Base-by-base conservation (phyloP, 2,329 filamentous ascomycete species). In the Fusarium burgessii region DNA sequence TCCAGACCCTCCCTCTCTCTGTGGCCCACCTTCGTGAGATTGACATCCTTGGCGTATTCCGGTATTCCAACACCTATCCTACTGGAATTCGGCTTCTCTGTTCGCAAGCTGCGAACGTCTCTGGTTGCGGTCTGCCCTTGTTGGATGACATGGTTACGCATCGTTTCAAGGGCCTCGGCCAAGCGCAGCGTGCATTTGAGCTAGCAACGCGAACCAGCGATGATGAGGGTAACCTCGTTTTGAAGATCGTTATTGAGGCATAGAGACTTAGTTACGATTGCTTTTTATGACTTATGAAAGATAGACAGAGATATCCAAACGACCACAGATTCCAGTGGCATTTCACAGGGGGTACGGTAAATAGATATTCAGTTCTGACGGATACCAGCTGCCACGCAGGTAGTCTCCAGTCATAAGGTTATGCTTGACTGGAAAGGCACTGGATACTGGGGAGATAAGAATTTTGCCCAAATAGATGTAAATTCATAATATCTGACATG, bases 11-110 rank as follows among this genome's bases (percentile, higher is more conserved):
- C 3, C 92, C 92, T 3, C 83, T 95, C 47, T 92, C 90, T 11
- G 90, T 91, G 8, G 92, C 92, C 6, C 91, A 92, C 41, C 83
- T 93, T 32, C 87, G 91, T 40, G 92, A 95, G 81, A 90, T 94
- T 45, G 92, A 94, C 77, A 91, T 94, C 35, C 81, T 93, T n/a
- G 92, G 92, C 36, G 90, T 93, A 33, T 94, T 94, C 82, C 87
- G 92, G 50, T 94, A 94, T 74, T 91, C 91, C 23, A 92, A 93
- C 79, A 93, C 91, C 0, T 94, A 94, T 76, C 85, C 88, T 7
- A 90, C 89, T 1, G 92, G 91, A n/a, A 91, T 94, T 64, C 84
- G 84, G 42, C 77, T 90, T 79, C 80, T 91, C 79, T 80, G 86
- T 83, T 77, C 87, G 74, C 79, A 82, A 66, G 70, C 70, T 27